Evolutionary conservation across 2,329 filamentous ascomycete genomes (phyloP), one percentile per base, ranked within the genome.

Genomic region (Penicillium vulpinum): DNA sequence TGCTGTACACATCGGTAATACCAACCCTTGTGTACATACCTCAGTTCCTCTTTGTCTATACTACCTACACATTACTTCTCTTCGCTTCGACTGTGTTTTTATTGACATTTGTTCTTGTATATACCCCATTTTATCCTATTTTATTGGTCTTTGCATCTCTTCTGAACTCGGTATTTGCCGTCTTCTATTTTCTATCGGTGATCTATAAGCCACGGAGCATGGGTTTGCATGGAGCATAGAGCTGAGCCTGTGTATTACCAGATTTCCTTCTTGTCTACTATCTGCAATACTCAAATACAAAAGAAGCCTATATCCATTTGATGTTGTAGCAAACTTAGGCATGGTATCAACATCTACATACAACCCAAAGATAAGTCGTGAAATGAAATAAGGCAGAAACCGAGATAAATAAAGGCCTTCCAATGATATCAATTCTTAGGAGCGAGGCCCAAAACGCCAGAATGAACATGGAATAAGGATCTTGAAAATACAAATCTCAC

Each of bases 61-160:
- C 3, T 18, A 28, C 10, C 22, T 49, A 54, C 8, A 3, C n/a
- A 43, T 43, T 24, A 10, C n/a, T 28, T 52, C 13, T 13, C 18
- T 28, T 46, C 35, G 9, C 18, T 21, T 40, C 13, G 28, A 11
- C 16, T 29, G 33, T 26, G 36, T 40, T 22, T 40, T 8, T 21
- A 35, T 35, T 38, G 33, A 33, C 33, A 45, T 51, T 56, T 45
- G 21, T 24, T 39, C 10, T 26, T 45, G 39, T 41, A 55, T 55
- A 55, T 55, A 55, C 53, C 53, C 53, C 22, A 16, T 45, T 45
- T 31, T 26, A 39, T 36, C 13, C 15, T 22, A 28, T 38, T 26
- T 33, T 10, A 11, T 33, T 18, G 5, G 22, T 21, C 5, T 39
- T 21, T 21, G 51, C 11, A 45, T 51, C 38, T 43, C 22, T 18